Percentiles rank a stretch among this genome's conserved stretches.
Conservation (phyloP, 345 rosid genomes). For the Eucalyptus globulus region DNA sequence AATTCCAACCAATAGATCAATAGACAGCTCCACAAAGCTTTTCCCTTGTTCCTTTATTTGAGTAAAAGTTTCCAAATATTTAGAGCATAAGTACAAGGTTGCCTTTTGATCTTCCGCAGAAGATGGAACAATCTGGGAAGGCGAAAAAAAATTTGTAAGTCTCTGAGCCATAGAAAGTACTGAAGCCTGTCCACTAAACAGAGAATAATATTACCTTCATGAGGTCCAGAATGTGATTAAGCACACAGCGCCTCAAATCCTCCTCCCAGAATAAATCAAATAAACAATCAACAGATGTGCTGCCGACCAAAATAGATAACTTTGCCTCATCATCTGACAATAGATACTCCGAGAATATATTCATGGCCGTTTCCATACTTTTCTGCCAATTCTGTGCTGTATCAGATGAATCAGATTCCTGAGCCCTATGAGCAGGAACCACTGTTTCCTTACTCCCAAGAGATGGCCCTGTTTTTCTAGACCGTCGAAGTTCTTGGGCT, state of each 20-base stretch:
- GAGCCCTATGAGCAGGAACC: slow-evolving; percentile 8
- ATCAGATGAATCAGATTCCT: slow-evolving; percentile 17
- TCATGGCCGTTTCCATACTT: slow-evolving; percentile 53
- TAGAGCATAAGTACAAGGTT: slow-evolving; percentile 67
- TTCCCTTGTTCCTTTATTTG: slow-evolving; percentile 73
- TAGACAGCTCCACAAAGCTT: slow-evolving; percentile 47
- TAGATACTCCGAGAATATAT: slow-evolving; percentile 50
- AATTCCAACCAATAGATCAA: slow-evolving; percentile 74
- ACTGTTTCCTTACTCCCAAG: slow-evolving; percentile 7
- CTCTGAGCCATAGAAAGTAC: neutral
- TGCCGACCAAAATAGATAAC: slow-evolving; percentile 43
- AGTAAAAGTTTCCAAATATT: slow-evolving; percentile 82
- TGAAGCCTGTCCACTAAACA: neutral
- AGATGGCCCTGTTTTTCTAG: slow-evolving; percentile 3
- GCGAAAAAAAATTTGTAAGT: neutral
- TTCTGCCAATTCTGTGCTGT: slow-evolving; percentile 32
- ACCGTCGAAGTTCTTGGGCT: slow-evolving; percentile 51
- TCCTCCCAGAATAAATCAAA: slow-evolving; percentile 94
- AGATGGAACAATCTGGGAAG: slow-evolving; percentile 40
- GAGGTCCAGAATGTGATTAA: slow-evolving; percentile 57
- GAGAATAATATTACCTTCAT: slow-evolving; percentile 51
- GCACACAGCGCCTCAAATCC: slow-evolving; percentile 44
- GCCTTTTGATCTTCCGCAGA: slow-evolving; percentile 58
- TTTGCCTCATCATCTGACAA: slow-evolving; percentile 47
- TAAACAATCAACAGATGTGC: slow-evolving; percentile 56